These are phyloP conservation scores for Naganishia vaughanmartiniae DNA, from an alignment of 768 basidiomycete genomes.

Conservation along the genomic window DNA sequence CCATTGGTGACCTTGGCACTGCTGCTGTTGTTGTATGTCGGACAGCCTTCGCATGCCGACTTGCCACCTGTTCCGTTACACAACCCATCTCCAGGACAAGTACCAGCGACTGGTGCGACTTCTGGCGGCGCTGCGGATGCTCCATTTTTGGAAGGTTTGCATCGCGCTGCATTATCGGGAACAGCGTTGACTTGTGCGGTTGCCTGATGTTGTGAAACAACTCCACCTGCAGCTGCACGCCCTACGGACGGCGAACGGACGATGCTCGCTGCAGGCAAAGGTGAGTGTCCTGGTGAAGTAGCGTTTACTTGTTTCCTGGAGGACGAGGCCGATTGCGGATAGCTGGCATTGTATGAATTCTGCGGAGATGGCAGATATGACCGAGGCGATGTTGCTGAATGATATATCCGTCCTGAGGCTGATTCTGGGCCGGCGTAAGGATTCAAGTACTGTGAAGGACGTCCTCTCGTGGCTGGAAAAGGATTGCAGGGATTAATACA, in stretches of 20 bases:
- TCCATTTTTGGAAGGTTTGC: neutral
- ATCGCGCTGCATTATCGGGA: neutral
- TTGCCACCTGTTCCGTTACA: constrained; percentile 97
- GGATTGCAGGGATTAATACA: neutral
- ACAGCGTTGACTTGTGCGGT: neutral
- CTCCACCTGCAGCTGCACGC: neutral
- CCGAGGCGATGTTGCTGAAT: constrained; percentile 5
- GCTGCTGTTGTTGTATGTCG: constrained; percentile 84
- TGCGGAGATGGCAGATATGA: constrained; percentile 11
- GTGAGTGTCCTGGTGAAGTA: neutral
- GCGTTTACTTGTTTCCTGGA: constrained; percentile 4
- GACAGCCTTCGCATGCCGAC: constrained; percentile 88
- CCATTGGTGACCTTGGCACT: constrained; percentile 46
- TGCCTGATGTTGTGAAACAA: neutral
- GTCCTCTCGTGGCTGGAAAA: constrained; percentile 9
- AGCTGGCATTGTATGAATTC: neutral
- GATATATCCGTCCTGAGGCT: neutral
- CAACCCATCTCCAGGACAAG: constrained; percentile 97
- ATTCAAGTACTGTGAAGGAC: neutral
- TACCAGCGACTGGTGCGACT: constrained; percentile 52
- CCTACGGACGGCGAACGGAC: neutral
- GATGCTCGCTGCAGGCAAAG: neutral
- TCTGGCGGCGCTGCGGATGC: neutral
- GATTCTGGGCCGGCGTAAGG: neutral
- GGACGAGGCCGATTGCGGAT: neutral